Conservation (phyloP, 2,329 filamentous ascomycete genomes). For the Cladophialophora bantiana region DNA sequence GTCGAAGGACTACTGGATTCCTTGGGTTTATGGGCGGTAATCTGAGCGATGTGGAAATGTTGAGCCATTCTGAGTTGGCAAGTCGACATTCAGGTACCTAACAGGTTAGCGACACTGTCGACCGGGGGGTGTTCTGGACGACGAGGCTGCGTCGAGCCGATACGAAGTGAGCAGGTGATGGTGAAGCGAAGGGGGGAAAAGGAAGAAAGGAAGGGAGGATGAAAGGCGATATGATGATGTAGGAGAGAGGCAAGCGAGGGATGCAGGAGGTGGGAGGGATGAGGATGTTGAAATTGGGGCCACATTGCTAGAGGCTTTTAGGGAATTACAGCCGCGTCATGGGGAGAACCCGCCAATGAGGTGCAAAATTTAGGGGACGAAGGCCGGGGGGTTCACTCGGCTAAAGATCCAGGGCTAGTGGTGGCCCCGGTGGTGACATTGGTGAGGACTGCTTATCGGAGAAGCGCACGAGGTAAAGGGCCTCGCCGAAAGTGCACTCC, state of each 20-base stretch:
- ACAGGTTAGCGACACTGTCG: slow-evolving; percentile 15
- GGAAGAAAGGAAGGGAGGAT: background rate
- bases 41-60: slow-evolving; percentile 40
- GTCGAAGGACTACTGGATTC: slow-evolving; percentile 41
- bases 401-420: background rate
- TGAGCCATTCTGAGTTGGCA: slow-evolving; percentile 45
- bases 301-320: slow-evolving; percentile 19
- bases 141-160: slow-evolving; percentile 14
- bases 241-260: slow-evolving; percentile 12
- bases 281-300: slow-evolving; percentile 9
- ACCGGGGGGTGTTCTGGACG: slow-evolving; percentile 12
- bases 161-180: slow-evolving; percentile 1
- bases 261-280: slow-evolving; percentile 12
- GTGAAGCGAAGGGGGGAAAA: background rate
- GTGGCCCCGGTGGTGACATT: background rate
- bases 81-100: slow-evolving; percentile 42
- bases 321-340: slow-evolving; percentile 24
- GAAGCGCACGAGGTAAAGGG: background rate
- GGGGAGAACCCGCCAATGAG: slow-evolving; percentile 12
- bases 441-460: slow-evolving; percentile 16
- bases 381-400: background rate
- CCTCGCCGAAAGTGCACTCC: background rate
- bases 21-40: slow-evolving; percentile 40
- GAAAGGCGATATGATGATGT: slow-evolving; percentile 16
- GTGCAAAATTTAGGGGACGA: background rate